Evolutionary conservation across 129 eudicot species (phyloP).

Genomic region (Kitagawia praeruptora): DNA sequence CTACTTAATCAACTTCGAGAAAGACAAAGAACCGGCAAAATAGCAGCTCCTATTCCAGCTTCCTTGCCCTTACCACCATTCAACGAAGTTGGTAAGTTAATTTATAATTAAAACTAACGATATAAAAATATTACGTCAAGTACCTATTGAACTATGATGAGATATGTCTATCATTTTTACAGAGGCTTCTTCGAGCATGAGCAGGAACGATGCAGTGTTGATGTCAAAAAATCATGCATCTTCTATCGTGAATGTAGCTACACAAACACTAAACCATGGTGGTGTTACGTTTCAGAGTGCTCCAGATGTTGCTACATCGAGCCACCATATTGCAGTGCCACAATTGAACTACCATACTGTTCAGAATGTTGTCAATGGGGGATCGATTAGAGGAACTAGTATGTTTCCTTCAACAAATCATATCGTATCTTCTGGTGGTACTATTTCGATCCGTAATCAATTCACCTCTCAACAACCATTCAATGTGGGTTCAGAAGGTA

Average conservation of each 20-base stretch:
- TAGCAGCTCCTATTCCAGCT: background rate
- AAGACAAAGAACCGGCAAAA: background rate
- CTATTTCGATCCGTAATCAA: background rate
- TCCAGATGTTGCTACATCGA: background rate
- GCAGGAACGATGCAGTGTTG: background rate
- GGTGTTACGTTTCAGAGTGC: background rate
- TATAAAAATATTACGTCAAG: background rate
- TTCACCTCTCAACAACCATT: background rate
- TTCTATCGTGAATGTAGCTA: background rate
- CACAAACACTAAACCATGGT: background rate
- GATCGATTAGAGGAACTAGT: no score
- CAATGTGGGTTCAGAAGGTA: background rate
- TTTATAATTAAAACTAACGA: background rate
- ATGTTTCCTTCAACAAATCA: background rate
- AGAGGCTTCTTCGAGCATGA: background rate
- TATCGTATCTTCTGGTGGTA: background rate
- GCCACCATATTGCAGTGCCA: no score
- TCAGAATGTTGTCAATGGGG: background rate
- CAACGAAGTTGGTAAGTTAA: background rate
- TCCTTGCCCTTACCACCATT: background rate
- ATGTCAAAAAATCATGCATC: background rate
- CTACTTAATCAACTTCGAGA: background rate
- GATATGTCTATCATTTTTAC: background rate
- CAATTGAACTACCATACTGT: background rate
- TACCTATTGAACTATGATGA: background rate